Base-by-base conservation (phyloP, 352 stramenopile species). In the Blastocystis sp. region DNA sequence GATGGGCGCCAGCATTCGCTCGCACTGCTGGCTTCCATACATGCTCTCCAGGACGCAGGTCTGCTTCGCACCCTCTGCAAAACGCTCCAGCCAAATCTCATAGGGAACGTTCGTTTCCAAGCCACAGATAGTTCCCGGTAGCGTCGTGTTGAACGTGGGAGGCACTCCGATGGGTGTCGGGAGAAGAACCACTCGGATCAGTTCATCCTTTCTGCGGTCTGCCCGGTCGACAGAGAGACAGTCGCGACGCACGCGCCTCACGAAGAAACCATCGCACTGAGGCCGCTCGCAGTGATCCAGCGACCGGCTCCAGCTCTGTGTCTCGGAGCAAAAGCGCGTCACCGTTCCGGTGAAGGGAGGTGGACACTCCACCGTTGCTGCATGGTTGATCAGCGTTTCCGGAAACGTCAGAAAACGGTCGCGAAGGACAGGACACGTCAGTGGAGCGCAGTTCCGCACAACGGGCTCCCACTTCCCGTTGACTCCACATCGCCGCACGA, bases 21-120 rank as follows among this genome's bases (percentile, higher is more conserved):
- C 69, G 36, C 69, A 81, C 18, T 63, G 69, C 69, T 81, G 69
- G 16, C 29, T 61, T 29, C 27, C 53, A n/a, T 81, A 81, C 2
- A 81, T 32, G 24, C 63, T 61, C 44, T 51, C 27, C 27, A 81
- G 4, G 9, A 46, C 32, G 36, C 69, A 81, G 18, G 24, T 32
- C 21, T 36, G 63, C 4, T 48, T 48, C 1, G 34, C 4, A 4
- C 18, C 49, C 16, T 64, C 44, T 1, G 18, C 32, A 34, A 64
- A 63, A 8, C 69, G 69, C 8, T 54, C n/a, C 9, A 81, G 11
- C 14, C 18, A 81, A 14, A 81, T 24, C 16, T 81, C 44, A 29
- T 65, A 81, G 3, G 69, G 44, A 6, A 40, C 16, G 46, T 81
- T 81, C 6, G 51, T 57, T 11, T 59, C 48, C 69, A 81, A 44